phyloP scores from a whole-genome alignment of 345 rosid genomes.

The Aquilaria sinensis region DNA sequence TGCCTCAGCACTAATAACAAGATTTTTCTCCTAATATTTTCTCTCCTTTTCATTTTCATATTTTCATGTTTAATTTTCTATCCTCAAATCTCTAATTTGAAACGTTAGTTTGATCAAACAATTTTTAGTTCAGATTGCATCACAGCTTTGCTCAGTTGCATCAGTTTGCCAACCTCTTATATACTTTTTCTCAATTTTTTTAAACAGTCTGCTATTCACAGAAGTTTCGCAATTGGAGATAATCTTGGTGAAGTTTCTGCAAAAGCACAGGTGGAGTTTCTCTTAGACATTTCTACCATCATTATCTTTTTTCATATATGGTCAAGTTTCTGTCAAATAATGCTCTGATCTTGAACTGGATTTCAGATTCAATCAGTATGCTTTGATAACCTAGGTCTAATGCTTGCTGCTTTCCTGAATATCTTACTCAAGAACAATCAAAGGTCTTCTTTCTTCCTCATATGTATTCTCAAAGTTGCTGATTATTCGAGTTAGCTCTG shows the following conservation, averaged over 20 bases:
- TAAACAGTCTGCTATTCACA: conserved; percentile 67
- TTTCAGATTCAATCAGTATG: conserved; percentile 70
- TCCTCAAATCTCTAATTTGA: neutral
- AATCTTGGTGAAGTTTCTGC: conserved; percentile 96
- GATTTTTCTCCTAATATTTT: neutral
- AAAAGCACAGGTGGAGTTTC: conserved; percentile 62
- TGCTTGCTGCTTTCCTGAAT: conserved; percentile 57
- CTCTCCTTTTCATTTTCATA: too few species aligned
- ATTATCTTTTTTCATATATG: conserved; percentile 1
- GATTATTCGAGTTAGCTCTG: neutral
- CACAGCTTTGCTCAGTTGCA: neutral
- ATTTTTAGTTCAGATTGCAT: neutral
- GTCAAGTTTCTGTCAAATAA: neutral
- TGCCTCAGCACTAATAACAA: neutral
- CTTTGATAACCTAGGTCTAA: conserved; percentile 68
- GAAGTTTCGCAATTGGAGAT: conserved; percentile 91
- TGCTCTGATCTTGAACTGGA: conserved; percentile 15
- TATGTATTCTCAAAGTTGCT: neutral
- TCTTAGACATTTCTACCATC: neutral
- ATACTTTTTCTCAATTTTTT: conserved; percentile 2
- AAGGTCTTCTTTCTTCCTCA: conserved; percentile 30
- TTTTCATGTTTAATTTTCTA: too few species aligned
- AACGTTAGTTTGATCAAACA: neutral
- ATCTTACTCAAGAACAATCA: conserved; percentile 49
- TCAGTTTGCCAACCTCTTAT: neutral